These are phyloP conservation scores for Arthromyces matolae DNA, from an alignment of 768 basidiomycete species.

Conservation along the genomic window DNA sequence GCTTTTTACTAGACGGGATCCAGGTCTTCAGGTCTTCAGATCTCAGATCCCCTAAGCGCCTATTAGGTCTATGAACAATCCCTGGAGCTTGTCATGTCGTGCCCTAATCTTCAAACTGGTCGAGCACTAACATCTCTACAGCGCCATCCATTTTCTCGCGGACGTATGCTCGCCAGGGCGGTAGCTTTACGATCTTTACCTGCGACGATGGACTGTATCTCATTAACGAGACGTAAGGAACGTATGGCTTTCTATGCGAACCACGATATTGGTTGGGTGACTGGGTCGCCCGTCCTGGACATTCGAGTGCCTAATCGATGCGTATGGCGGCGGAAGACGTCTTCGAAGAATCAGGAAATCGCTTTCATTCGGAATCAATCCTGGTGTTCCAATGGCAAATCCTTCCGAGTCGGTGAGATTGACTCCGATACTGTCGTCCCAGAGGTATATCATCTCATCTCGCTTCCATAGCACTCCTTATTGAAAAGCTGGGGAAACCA, in stretches of 20 bases:
- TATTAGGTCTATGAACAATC: slow-evolving; percentile 91
- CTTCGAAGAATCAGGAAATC: slow-evolving; percentile 49
- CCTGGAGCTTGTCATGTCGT: slow-evolving; percentile 69
- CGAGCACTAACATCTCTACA: slow-evolving; percentile 22
- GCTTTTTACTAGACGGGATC: no score
- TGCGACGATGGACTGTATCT: slow-evolving; percentile 84
- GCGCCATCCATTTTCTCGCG: slow-evolving; percentile 76
- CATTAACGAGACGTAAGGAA: slow-evolving; percentile 51
- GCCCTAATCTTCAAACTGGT: background rate
- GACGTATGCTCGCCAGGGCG: slow-evolving; percentile 80
- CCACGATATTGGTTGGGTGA: slow-evolving; percentile 72
- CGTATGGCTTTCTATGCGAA: slow-evolving; percentile 78
- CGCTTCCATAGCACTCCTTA: no score
- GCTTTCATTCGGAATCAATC: slow-evolving; percentile 61
- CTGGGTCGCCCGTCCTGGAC: slow-evolving; percentile 77
- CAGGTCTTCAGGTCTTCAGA: no score
- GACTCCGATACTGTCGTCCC: slow-evolving; percentile 78
- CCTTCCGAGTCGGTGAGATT: slow-evolving; percentile 73
- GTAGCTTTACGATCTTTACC: slow-evolving; percentile 73
- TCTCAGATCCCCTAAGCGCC: no score
- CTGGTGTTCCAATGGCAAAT: slow-evolving; percentile 73
- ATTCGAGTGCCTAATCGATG: slow-evolving; percentile 62
- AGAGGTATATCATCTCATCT: slow-evolving; percentile 38
- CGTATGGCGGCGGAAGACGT: slow-evolving; percentile 71
- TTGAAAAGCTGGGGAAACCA: no score